Evolutionary conservation across 148 eudicot species (phyloP).

Genomic region (Camellia granthamiana): DNA sequence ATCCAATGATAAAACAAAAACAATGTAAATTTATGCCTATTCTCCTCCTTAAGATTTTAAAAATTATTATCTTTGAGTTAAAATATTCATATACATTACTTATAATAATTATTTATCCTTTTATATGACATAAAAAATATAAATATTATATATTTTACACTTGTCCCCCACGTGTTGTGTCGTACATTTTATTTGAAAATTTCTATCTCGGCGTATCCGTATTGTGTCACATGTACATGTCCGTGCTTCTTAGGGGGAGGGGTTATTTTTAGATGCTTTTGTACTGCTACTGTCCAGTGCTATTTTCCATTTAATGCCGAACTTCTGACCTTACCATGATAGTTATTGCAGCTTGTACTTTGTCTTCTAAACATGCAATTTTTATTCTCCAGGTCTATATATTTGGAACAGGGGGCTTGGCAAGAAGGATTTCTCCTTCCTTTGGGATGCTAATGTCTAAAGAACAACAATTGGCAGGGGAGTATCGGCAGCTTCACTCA

Average conservation of each 20-base stretch:
- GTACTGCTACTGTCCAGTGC: neutral
- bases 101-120: no score
- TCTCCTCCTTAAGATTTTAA: no score
- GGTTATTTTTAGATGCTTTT: neutral
- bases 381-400: conserved; percentile 66
- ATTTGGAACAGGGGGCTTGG: conserved; percentile 78
- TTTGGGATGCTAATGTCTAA: conserved; percentile 83
- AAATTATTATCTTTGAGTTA: no score
- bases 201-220: no score
- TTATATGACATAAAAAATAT: no score
- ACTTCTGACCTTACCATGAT: neutral
- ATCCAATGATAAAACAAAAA: no score
- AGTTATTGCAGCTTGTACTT: neutral
- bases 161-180: no score
- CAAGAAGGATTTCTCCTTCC: conserved; percentile 86
- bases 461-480: conserved; percentile 97
- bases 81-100: no score
- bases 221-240: no score
- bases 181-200: no score
- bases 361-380: neutral
- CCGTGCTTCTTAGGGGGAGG: neutral
- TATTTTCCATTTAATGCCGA: neutral
- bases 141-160: no score
- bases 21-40: no score
- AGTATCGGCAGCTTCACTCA: conserved; percentile 89